phyloP scores from a whole-genome alignment of 352 stramenopile genomes.

The Globisporangium abappressorium region DNA sequence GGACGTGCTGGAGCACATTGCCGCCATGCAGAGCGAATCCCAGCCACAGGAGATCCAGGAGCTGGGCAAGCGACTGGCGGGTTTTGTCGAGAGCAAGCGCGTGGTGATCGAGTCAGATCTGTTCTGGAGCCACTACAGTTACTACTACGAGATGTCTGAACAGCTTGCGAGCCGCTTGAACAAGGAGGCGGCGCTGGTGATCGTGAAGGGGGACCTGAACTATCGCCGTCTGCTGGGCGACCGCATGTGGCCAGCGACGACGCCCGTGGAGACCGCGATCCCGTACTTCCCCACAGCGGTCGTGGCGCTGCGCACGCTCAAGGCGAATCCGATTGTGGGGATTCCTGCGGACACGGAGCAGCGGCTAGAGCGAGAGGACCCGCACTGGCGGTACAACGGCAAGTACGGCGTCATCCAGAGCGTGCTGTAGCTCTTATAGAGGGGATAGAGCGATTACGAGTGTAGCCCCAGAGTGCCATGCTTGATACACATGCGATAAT shows the following conservation, averaged over 20 bases:
- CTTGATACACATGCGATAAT: background rate
- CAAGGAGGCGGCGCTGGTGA: slow-evolving; percentile 76
- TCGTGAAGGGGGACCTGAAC: slow-evolving; percentile 98
- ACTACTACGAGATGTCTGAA: slow-evolving; percentile 66
- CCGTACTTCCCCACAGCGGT: slow-evolving; percentile 70
- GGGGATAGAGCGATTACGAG: background rate
- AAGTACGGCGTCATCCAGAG: slow-evolving; percentile 67
- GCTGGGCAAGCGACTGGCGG: slow-evolving; percentile 41
- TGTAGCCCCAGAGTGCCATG: too few species aligned
- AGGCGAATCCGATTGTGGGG: slow-evolving; percentile 66
- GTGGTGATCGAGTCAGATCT: slow-evolving; percentile 27
- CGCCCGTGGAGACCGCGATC: slow-evolving; percentile 80
- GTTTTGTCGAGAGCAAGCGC: slow-evolving; percentile 26
- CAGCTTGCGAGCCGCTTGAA: slow-evolving; percentile 29
- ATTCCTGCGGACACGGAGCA: slow-evolving; percentile 40
- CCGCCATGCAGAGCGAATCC: slow-evolving; percentile 34
- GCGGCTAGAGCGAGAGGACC: slow-evolving; percentile 47
- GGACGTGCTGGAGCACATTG: slow-evolving; percentile 64
- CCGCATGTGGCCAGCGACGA: slow-evolving; percentile 85
- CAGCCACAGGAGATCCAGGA: slow-evolving; percentile 39
- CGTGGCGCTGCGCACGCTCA: slow-evolving; percentile 69
- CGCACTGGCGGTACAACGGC: slow-evolving; percentile 65
- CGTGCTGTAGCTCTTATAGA: slow-evolving; percentile 25
- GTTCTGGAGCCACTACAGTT: slow-evolving; percentile 74
- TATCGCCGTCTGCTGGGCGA: slow-evolving; percentile 96